Conservation (phyloP, 2,329 filamentous ascomycete genomes). For the Penicillium corylophilum region DNA sequence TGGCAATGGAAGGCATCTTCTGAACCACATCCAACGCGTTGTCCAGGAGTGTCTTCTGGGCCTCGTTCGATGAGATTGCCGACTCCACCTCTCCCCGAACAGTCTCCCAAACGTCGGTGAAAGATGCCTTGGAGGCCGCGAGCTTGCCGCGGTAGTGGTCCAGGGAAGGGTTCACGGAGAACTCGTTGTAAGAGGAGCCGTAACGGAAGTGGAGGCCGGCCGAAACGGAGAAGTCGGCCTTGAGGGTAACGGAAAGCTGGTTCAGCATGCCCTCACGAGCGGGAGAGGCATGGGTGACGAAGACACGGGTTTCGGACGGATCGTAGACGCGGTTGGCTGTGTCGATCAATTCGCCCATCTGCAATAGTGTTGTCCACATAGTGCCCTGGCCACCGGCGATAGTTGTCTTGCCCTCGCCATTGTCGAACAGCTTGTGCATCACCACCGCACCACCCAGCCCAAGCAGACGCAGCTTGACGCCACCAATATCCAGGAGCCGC, state of each 20-base stretch:
- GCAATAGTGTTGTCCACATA: conserved; percentile 98
- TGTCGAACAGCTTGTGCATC: conserved; percentile 99
- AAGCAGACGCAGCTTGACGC: conserved; percentile 90
- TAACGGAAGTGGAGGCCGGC: conserved; percentile 98
- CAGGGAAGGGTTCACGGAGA: conserved; percentile 95
- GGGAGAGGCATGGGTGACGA: conserved; percentile 94
- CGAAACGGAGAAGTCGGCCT: conserved; percentile 97
- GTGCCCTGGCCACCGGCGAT: conserved; percentile 98
- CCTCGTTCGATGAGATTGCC: conserved; percentile 88
- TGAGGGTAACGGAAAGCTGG: conserved; percentile 93
- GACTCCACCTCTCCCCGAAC: conserved; percentile 95
- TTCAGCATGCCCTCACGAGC: conserved; percentile 95
- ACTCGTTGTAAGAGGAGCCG: conserved; percentile 99
- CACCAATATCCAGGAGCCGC: conserved; percentile 88
- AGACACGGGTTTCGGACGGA: conserved; percentile 92
- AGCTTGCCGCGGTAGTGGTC: conserved; percentile 99
- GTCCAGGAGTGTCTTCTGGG: conserved; percentile 86
- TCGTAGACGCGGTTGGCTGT: conserved; percentile 98
- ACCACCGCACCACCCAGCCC: conserved; percentile 94
- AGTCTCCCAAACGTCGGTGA: conserved; percentile 99
- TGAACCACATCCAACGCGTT: conserved; percentile 92
- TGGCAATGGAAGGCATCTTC: conserved; percentile 95
- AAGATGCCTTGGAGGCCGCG: conserved; percentile 94
- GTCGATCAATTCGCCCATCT: conserved; percentile 97
- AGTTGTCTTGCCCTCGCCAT: conserved; percentile 94